These are phyloP conservation scores for Skeletonema potamos DNA, from an alignment of 108 stramenopile genomes.

Conservation along the genomic window DNA sequence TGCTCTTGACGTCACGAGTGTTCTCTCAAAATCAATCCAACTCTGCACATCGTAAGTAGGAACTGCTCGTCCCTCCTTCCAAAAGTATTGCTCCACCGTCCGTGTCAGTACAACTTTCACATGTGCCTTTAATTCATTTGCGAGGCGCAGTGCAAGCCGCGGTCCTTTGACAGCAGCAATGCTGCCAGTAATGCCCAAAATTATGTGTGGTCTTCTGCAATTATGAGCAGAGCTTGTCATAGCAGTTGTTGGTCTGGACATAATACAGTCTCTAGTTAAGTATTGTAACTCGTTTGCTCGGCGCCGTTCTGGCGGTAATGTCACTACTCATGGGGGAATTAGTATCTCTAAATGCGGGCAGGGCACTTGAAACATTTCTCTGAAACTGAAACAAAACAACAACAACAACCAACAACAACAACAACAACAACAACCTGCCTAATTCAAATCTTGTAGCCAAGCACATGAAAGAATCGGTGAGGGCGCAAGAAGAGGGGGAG, in stretches of 20 bases:
- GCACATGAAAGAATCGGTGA: too few relatives aligned
- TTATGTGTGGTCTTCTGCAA: conserved; percentile 36
- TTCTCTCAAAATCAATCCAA: conserved; percentile 52
- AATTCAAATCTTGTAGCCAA: too few relatives aligned
- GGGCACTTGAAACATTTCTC: too few relatives aligned
- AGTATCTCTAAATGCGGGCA: too few relatives aligned
- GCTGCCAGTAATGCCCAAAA: conserved; percentile 84
- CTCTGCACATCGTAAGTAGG: conserved; percentile 49
- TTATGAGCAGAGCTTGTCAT: background rate
- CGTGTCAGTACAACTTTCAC: conserved; percentile 67
- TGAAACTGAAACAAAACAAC: too few relatives aligned
- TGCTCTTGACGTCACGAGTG: background rate
- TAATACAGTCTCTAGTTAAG: background rate
- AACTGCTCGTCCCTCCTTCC: conserved; percentile 47
- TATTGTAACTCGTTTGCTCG: too few relatives aligned
- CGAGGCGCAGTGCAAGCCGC: conserved; percentile 71
- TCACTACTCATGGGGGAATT: background rate
- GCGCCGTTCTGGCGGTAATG: background rate
- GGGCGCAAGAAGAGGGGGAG: too few relatives aligned
- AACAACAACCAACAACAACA: too few relatives aligned
- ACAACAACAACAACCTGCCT: too few relatives aligned
- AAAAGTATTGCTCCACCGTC: conserved; percentile 72
- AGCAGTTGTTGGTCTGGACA: background rate
- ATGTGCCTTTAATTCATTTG: conserved; percentile 28
- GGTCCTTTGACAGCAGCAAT: conserved; percentile 91